These are phyloP conservation scores for Penicillium bialowiezense DNA, from an alignment of 495 filamentous ascomycete genomes.

Conservation along the genomic window DNA sequence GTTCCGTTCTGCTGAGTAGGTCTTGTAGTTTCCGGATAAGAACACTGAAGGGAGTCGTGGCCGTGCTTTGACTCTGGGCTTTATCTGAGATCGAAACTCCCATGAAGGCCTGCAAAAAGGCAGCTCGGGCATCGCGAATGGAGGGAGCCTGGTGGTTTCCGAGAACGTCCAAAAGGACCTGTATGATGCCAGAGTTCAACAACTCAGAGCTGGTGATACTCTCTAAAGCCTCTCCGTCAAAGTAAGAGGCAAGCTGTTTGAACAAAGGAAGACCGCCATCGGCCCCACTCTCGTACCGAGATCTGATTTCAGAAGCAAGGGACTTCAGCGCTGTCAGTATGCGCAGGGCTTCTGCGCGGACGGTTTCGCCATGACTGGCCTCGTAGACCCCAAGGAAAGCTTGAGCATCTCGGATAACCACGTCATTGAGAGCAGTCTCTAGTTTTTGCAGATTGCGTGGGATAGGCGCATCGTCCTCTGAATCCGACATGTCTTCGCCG, in stretches of 20 bases:
- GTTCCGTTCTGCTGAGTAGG: conserved; percentile 90
- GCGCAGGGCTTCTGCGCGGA: conserved; percentile 72
- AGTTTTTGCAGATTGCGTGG: conserved; percentile 43
- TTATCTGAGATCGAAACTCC: conserved; percentile 59
- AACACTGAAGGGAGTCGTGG: conserved; percentile 83
- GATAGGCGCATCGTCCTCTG: conserved; percentile 58
- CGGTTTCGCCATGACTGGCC: conserved; percentile 63
- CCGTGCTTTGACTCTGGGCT: conserved; percentile 59
- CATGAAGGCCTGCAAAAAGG: conserved; percentile 97
- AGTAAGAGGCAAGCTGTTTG: conserved; percentile 74
- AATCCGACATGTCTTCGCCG: conserved; percentile 64
- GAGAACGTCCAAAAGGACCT: conserved; percentile 78
- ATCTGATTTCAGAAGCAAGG: conserved; percentile 67
- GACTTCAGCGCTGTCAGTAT: conserved; percentile 71
- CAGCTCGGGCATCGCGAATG: conserved; percentile 65
- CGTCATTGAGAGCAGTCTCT: conserved; percentile 63
- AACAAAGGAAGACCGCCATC: conserved; percentile 60
- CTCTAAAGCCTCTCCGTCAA: conserved; percentile 81
- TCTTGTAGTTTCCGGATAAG: conserved; percentile 94
- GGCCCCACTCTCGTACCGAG: conserved; percentile 60
- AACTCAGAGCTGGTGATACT: conserved; percentile 97
- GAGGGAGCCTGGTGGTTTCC: conserved; percentile 51
- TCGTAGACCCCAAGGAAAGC: conserved; percentile 82
- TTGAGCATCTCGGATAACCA: conserved; percentile 72
- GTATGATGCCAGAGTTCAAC: conserved; percentile 83